phyloP scores from a whole-genome alignment of 305 asterid species.

The Fraxinus dipetala region DNA sequence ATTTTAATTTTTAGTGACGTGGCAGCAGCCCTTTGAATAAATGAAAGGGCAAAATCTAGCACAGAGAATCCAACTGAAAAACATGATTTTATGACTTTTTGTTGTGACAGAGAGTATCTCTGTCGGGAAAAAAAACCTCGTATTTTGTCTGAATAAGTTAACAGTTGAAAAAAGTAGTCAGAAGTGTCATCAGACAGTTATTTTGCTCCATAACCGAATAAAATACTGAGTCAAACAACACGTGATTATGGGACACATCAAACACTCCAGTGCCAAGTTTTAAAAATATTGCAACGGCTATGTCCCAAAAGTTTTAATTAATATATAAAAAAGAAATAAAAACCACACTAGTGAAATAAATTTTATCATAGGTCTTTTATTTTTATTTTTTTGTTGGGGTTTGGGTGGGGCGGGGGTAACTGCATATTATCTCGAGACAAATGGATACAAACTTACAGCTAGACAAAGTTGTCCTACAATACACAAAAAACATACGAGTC shows the following conservation, averaged over 20 bases:
- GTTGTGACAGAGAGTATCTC: neutral
- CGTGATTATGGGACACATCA: neutral
- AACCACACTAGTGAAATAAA: neutral
- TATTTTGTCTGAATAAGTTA: slow-evolving; percentile 22
- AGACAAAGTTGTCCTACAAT: slow-evolving; percentile 2
- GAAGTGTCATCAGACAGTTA: slow-evolving; percentile 4
- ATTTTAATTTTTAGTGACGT: slow-evolving; percentile 1
- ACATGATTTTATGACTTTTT: slow-evolving; percentile 20
- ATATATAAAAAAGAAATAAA: neutral
- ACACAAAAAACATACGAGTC: slow-evolving; percentile 3
- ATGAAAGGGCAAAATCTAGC: neutral
- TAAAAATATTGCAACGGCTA: neutral
- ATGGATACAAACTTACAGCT: slow-evolving; percentile 5
- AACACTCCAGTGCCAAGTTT: slow-evolving; percentile 10
- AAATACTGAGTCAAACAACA: slow-evolving; percentile 7
- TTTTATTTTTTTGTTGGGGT: neutral
- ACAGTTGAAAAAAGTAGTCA: slow-evolving; percentile 4
- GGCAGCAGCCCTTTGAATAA: slow-evolving; percentile 4
- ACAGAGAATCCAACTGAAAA: slow-evolving; percentile 28
- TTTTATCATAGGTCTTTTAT: neutral
- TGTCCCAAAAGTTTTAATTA: neutral
- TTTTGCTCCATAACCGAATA: neutral
- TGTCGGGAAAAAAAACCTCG: slow-evolving; percentile 27
- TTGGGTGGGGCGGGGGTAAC: neutral
- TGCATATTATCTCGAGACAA: neutral